Evolutionary conservation across 768 basidiomycete genomes (phyloP).

Genomic region (Crassisporium funariophilum): DNA sequence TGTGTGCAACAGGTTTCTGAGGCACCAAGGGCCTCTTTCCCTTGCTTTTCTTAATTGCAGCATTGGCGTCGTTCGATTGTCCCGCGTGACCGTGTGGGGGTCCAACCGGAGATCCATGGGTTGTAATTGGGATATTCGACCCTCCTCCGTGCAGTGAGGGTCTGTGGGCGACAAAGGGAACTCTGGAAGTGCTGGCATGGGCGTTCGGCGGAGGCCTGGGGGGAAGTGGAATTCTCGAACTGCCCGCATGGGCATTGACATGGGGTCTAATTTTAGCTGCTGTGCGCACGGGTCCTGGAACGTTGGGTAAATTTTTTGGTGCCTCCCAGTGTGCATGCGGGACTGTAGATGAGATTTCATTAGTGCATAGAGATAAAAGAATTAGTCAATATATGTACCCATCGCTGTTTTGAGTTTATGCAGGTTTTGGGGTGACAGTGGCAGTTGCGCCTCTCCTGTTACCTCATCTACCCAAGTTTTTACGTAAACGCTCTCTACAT

Average conservation of each 20-base stretch:
- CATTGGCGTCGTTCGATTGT: too few species aligned
- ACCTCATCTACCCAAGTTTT: slow-evolving; percentile 20
- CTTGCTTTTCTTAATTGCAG: too few species aligned
- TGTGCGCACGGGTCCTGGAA: neutral
- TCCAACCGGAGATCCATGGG: too few species aligned
- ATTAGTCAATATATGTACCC: slow-evolving; percentile 7
- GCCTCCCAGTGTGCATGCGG: neutral
- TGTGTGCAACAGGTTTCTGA: too few species aligned
- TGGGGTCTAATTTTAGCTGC: neutral
- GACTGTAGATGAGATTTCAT: slow-evolving; percentile 1
- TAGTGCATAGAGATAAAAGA: neutral
- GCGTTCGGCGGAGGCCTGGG: neutral
- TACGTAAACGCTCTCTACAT: slow-evolving; percentile 10
- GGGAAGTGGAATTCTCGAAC: slow-evolving; percentile 2
- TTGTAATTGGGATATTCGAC: too few species aligned
- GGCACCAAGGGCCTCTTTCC: too few species aligned
- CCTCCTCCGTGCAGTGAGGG: too few species aligned
- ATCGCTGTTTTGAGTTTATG: slow-evolving; percentile 14
- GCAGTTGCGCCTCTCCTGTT: slow-evolving; percentile 12
- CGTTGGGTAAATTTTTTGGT: neutral
- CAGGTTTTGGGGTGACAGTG: slow-evolving; percentile 10
- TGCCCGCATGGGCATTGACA: neutral
- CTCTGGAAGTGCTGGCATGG: too few species aligned
- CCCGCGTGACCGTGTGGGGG: too few species aligned
- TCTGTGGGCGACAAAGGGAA: too few species aligned